Base-by-base conservation (phyloP, 2,329 filamentous ascomycete genomes). In the Sclerotinia borealis region DNA sequence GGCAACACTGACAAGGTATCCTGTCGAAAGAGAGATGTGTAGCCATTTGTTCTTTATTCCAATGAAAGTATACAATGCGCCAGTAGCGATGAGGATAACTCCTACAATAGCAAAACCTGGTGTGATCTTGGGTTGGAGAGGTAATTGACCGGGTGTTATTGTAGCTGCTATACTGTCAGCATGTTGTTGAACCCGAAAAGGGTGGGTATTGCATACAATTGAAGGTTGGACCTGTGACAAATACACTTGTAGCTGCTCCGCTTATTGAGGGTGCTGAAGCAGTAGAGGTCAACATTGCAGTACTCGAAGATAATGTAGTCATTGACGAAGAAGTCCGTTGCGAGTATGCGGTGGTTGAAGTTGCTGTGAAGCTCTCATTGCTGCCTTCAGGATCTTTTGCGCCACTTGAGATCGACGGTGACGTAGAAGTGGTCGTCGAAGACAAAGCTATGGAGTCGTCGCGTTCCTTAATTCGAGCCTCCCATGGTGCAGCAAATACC, bases 1-100 rank as follows among this genome's bases (percentile, higher is more conserved):
- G 19, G 89, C 86, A 41, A 97, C 77, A 50, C 87, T 84, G 27
- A 85, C 81, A 31, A 95, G 79, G 70, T 90, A 93, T 6, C 85
- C 90, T 0, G 88, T 85, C 17, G 92, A 95, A 63, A 96, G 83
- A 75, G 90, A 96, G 19, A 90, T 87, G 73, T 95, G 89, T 15
- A 93, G 82, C 84, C 84, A 88, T 75, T 83, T 82, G 71, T 91
- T 91, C 76, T 91, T 93, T 72, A 96, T 91, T 1, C 93, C 93
- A 68, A 96, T 83, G 25, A 96, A 76, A 9, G 85, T 82, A 72
- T 95, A 89, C 8, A 84, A 79, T 10, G 82, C 72, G n/a, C 93
- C 93, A 10, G 87, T 84, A 4, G 86, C 73, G 49, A 98, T 80
- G 65, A 98, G 80, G 56, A 97, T 79, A 25, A 88, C 84, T 29